Percentiles rank a stretch among this genome's conserved stretches.
phyloP scores from a whole-genome alignment of 1,284 basidiomycete genomes.

The Exobasidium cylindrosporum region DNA sequence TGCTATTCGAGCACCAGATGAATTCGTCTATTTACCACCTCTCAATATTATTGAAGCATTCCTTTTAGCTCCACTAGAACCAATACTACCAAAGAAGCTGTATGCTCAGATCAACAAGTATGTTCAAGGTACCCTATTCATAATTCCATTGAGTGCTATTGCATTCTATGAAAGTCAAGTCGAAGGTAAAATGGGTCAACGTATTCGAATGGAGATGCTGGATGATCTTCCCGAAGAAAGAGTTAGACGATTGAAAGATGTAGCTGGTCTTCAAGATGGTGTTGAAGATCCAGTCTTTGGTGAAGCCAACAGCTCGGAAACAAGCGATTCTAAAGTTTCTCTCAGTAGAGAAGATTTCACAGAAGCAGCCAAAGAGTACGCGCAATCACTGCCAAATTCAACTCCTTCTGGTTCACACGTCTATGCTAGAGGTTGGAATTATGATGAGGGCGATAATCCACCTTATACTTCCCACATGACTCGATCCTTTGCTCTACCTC shows the following conservation, averaged over 20 bases:
- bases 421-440: slow-evolving; percentile 5
- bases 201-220: slow-evolving; percentile 31
- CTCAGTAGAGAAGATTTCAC: neutral
- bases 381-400: neutral
- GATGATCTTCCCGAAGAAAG: slow-evolving; percentile 23
- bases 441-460: neutral
- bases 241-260: neutral
- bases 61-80: slow-evolving; percentile 81
- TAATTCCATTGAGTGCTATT: slow-evolving; percentile 33
- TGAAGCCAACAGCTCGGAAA: slow-evolving; percentile 22
- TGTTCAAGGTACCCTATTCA: slow-evolving; percentile 37
- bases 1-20: slow-evolving; percentile 68
- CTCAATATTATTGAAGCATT: slow-evolving; percentile 82
- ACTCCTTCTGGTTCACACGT: neutral
- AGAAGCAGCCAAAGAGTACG: neutral
- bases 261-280: neutral
- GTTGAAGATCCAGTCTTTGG: slow-evolving; percentile 7
- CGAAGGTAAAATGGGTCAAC: slow-evolving; percentile 19
- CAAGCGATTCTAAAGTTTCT: slow-evolving; percentile 16
- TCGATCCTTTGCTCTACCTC: neutral
- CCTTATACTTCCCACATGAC: neutral
- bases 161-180: slow-evolving; percentile 37
- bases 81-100: slow-evolving; percentile 53
- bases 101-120: slow-evolving; percentile 34
- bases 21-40: slow-evolving; percentile 59